Percentiles rank a stretch among this genome's conserved stretches.
phyloP scores from a whole-genome alignment of 2,329 filamentous ascomycete species.

The Trichophyton schoenleinii region DNA sequence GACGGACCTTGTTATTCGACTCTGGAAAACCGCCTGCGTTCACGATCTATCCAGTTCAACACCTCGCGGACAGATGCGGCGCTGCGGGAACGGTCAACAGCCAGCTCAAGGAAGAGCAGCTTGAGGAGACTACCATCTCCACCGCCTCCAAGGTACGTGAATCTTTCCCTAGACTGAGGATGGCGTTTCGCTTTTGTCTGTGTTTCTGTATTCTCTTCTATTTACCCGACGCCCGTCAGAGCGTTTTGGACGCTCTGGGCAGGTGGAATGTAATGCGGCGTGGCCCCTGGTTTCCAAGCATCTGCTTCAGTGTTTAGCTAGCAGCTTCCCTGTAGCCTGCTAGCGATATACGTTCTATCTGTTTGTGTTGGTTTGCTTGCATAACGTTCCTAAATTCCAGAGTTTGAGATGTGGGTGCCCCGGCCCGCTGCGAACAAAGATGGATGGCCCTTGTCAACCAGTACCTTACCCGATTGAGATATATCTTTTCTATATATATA shows the following conservation, averaged over 20 bases:
- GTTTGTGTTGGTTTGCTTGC: neutral
- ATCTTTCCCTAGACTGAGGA: neutral
- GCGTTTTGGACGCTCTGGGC: neutral
- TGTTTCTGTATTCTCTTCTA: neutral
- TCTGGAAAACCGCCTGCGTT: slow-evolving; percentile 18
- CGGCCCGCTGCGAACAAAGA: neutral
- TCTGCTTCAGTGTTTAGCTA: too few relatives aligned
- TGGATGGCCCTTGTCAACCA: neutral
- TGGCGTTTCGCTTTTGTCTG: neutral
- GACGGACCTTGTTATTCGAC: slow-evolving; percentile 14
- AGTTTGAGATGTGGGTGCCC: neutral
- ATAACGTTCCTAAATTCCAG: neutral
- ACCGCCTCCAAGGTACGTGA: slow-evolving; percentile 30
- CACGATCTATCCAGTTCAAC: slow-evolving; percentile 31
- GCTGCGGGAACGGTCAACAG: slow-evolving; percentile 19
- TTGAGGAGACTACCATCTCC: slow-evolving; percentile 24
- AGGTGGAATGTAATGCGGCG: neutral
- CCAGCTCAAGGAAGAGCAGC: slow-evolving; percentile 18
- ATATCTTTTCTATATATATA: neutral
- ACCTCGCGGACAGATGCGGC: slow-evolving; percentile 20
- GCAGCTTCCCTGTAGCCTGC: too few relatives aligned
- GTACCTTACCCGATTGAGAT: slow-evolving; percentile 2
- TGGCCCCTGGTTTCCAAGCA: neutral
- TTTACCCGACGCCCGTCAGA: neutral
- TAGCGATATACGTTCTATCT: neutral